A percentile compares a stretch with the other conserved stretches of the same genome.
These are phyloP conservation scores for Hypoxylon sp. DNA, from an alignment of 2,329 filamentous ascomycete species.

Conservation along the genomic window DNA sequence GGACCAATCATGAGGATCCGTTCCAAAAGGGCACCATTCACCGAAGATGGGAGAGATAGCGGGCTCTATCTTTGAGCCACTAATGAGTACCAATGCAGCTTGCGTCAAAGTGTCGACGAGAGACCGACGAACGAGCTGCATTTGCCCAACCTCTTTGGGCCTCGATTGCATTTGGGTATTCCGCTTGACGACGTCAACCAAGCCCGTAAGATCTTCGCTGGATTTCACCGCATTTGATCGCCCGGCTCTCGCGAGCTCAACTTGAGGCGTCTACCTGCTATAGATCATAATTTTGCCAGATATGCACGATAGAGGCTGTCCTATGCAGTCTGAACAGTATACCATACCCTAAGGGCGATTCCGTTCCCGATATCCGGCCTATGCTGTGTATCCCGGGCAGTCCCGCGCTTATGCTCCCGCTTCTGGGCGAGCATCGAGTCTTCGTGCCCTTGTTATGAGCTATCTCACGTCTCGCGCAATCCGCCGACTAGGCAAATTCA, in stretches of 20 bases:
- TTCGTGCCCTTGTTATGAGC: conserved; percentile 11
- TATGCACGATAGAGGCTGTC: conserved; percentile 23
- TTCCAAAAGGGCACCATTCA: conserved; percentile 24
- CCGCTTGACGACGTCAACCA: conserved; percentile 29
- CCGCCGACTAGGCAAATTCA: conserved; percentile 6
- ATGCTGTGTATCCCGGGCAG: conserved; percentile 42
- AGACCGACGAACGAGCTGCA: conserved; percentile 34
- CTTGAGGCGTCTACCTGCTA: conserved; percentile 14
- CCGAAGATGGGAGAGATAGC: conserved; percentile 27
- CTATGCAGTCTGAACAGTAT: conserved; percentile 24
- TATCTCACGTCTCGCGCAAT: conserved; percentile 9
- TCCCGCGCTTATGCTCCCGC: conserved; percentile 46
- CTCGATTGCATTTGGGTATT: conserved; percentile 35
- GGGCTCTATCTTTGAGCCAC: conserved; percentile 26
- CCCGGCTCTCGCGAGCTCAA: conserved; percentile 12
- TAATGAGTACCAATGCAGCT: conserved; percentile 31
- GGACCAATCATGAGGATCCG: conserved; percentile 23
- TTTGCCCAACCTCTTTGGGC: conserved; percentile 39
- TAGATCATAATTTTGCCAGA: conserved; percentile 18
- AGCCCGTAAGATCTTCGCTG: conserved; percentile 32
- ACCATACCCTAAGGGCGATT: conserved; percentile 15
- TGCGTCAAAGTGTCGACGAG: conserved; percentile 26
- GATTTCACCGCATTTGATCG: conserved; percentile 30
- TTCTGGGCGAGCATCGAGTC: conserved; percentile 19
- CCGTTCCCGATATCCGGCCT: conserved; percentile 33